Evolutionary conservation across 495 filamentous ascomycete species (phyloP), one percentile per base, ranked within the genome.

Genomic region (Penicillium manginii): DNA sequence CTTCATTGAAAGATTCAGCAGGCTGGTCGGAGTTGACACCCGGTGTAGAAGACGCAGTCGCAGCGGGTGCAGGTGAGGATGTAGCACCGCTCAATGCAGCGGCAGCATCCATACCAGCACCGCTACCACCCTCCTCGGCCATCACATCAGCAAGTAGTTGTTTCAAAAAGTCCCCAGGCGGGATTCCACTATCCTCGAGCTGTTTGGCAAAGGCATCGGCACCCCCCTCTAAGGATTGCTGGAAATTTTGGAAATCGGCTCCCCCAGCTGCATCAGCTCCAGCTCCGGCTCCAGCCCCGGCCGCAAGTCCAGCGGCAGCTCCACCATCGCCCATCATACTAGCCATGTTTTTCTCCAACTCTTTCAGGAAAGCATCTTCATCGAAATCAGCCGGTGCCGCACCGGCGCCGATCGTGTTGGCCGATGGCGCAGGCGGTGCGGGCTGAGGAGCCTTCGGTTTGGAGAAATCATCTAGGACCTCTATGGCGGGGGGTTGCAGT

Each of bases 381-480:
- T 73, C 69, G 50, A 69, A 68, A 54, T 73, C 66, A 43, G 63
- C 39, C 19, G 58, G 56, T 19, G 66, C 53, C 31, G 57, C 50
- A 35, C 62, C 66, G 51, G 43, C 31, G 46, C 37, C 35, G 53
- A 53, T 57, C 58, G 40, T 65, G 59, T 50, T 56, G 54, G 23
- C 21, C 55, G 43, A 26, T 10, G 57, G 42, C 69, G 39, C 58
- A 32, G 51, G 58, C 14, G 79, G 76, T 10, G 60, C 78, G 15
- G 80, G 67, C 17, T 73, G 52, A 22, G 77, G 58, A 37, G 35
- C 35, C 67, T 84, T 80, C 29, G 81, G 74, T 58, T 81, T 73
- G 58, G 77, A 66, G 75, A 98, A 98, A 64, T 97, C 88, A 61
- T 98, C 92, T 31, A 98, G 88, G 70, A 97, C 86, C 49, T 97